phyloP scores from a whole-genome alignment of 257 asterid genomes.

The Fraxinus pennsylvanica region DNA sequence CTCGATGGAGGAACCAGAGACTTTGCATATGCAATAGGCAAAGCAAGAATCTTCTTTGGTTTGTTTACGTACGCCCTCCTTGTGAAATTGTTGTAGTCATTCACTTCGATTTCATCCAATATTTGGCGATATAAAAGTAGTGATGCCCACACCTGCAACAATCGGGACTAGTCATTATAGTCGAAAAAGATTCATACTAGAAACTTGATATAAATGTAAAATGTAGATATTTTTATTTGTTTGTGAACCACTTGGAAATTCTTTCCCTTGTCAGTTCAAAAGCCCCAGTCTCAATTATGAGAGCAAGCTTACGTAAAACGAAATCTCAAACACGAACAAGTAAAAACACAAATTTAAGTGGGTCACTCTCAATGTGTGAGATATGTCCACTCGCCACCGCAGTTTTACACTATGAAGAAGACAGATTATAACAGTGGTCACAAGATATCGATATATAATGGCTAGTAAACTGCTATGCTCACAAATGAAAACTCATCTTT shows the following conservation, averaged over 20 bases:
- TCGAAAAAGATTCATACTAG: background rate
- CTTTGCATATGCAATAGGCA: constrained; percentile 92
- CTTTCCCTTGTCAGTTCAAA: too few species aligned
- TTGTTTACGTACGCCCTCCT: constrained; percentile 87
- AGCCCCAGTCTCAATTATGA: too few species aligned
- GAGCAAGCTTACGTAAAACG: too few species aligned
- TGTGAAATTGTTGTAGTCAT: constrained; percentile 94
- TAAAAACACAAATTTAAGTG: too few species aligned
- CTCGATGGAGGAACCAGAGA: constrained; percentile 70
- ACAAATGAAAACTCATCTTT: background rate
- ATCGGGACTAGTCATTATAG: background rate
- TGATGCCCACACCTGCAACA: constrained; percentile 76
- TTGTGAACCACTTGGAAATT: too few species aligned
- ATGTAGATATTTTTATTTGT: too few species aligned
- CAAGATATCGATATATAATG: background rate
- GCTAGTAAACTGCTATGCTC: background rate
- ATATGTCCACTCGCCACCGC: background rate
- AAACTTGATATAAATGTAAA: too few species aligned
- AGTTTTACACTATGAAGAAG: background rate
- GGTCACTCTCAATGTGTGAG: background rate
- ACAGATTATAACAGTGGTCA: too few species aligned
- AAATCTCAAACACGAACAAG: background rate
- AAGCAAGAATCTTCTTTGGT: constrained; percentile 74
- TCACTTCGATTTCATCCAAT: constrained; percentile 90
- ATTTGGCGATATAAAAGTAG: constrained; percentile 75